These are phyloP conservation scores for Xylariomycetidae sp. DNA, from an alignment of 2,329 filamentous ascomycete species.

Conservation along the genomic window DNA sequence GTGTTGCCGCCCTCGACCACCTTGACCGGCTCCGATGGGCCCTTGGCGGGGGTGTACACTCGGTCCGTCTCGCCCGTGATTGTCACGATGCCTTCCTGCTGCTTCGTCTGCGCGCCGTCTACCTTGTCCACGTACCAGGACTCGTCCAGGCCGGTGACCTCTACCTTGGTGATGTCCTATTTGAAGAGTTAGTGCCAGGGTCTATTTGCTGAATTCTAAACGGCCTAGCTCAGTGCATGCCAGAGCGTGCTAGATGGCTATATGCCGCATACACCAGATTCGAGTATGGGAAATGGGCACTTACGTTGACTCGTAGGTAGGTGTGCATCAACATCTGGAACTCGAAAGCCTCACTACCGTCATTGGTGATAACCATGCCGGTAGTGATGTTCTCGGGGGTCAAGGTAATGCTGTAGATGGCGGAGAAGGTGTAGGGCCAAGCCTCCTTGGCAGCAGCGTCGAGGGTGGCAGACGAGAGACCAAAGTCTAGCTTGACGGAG, in stretches of 20 bases:
- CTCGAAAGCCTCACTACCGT: conserved; percentile 75
- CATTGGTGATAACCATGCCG: conserved; percentile 80
- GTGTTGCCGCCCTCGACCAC: conserved; percentile 59
- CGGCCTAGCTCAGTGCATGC: too few species aligned
- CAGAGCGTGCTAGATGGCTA: too few species aligned
- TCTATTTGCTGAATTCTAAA: too few species aligned
- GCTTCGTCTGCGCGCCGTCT: conserved; percentile 56
- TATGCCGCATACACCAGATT: too few species aligned
- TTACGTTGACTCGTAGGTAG: conserved; percentile 75
- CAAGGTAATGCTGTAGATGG: conserved; percentile 90
- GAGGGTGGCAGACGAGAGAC: conserved; percentile 69
- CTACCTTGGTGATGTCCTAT: conserved; percentile 72
- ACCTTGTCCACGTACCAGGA: conserved; percentile 82
- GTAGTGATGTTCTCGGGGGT: conserved; percentile 70
- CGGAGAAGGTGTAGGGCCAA: conserved; percentile 83
- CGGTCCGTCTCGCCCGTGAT: conserved; percentile 81
- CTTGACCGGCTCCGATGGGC: conserved; percentile 50
- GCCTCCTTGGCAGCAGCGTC: conserved; percentile 60
- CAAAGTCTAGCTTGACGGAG: conserved; percentile 92
- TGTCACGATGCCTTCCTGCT: conserved; percentile 56
- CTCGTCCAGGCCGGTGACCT: conserved; percentile 69
- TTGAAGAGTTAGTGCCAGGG: too few species aligned
- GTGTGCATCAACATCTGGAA: conserved; percentile 90
- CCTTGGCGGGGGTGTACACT: conserved; percentile 69
- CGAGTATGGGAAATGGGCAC: conserved; percentile 25